Conservation (phyloP, 176 grass and related monocot genomes). For the Secale cereale region DNA sequence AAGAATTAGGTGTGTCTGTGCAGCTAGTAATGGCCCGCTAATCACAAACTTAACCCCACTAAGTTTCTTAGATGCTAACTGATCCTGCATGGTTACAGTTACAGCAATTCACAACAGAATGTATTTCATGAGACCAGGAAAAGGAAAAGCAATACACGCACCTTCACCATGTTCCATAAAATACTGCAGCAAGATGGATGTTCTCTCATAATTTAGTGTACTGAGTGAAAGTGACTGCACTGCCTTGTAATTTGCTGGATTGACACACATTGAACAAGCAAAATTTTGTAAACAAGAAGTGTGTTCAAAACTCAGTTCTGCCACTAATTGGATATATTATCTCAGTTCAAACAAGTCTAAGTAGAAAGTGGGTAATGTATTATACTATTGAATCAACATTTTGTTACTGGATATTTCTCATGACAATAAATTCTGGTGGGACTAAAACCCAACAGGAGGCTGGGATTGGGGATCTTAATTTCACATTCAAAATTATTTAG, state of each 20-base stretch:
- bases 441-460: neutral
- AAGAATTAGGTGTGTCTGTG: neutral
- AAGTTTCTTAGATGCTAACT: neutral
- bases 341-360: neutral
- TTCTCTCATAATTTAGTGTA: constrained; percentile 83
- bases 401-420: neutral
- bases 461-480: neutral
- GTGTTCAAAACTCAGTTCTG: neutral
- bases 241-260: constrained; percentile 93
- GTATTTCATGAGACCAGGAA: neutral
- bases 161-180: constrained; percentile 67
- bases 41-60: neutral
- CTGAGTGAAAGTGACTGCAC: constrained; percentile 89
- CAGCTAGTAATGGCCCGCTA: neutral
- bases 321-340: neutral
- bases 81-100: neutral
- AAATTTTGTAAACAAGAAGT: constrained; percentile 18
- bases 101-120: neutral
- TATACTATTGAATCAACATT: neutral
- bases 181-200: constrained; percentile 67
- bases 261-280: constrained; percentile 19
- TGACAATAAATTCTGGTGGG: neutral
- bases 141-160: constrained; percentile 25
- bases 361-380: neutral
- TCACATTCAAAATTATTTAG: neutral